A percentile compares a stretch with the other conserved stretches of the same genome.
phyloP scores from a whole-genome alignment of 2,329 filamentous ascomycete species.

The Truncatella angustata region DNA sequence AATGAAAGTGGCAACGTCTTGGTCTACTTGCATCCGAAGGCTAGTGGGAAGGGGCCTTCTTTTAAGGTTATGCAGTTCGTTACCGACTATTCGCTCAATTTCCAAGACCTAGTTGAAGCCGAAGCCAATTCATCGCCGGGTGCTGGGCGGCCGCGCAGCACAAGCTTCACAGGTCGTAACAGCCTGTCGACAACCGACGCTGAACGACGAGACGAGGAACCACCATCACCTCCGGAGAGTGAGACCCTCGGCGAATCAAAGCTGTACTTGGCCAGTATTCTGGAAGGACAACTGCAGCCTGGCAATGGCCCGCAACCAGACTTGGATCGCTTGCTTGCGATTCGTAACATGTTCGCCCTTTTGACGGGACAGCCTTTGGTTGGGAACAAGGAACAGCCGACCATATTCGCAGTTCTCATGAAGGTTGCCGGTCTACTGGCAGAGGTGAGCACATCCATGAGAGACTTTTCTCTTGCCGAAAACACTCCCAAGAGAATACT shows the following conservation, averaged over 20 bases:
- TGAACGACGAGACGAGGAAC: slow-evolving; percentile 33
- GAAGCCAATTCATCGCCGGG: slow-evolving; percentile 35
- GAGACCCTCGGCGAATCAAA: slow-evolving; percentile 41
- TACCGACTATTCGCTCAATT: slow-evolving; percentile 52
- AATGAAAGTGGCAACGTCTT: slow-evolving; percentile 57
- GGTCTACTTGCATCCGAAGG: slow-evolving; percentile 55
- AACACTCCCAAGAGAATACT: too few species aligned
- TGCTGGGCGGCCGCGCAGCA: slow-evolving; percentile 31
- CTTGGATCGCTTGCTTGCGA: slow-evolving; percentile 54
- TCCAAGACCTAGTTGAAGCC: slow-evolving; percentile 50
- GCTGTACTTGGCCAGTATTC: slow-evolving; percentile 53
- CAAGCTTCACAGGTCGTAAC: slow-evolving; percentile 47
- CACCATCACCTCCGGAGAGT: slow-evolving; percentile 35
- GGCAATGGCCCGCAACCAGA: slow-evolving; percentile 34
- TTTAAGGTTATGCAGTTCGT: slow-evolving; percentile 59
- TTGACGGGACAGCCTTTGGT: slow-evolving; percentile 63
- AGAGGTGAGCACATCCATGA: slow-evolving; percentile 33
- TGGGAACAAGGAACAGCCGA: slow-evolving; percentile 51
- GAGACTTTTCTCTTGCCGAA: too few species aligned
- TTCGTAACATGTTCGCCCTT: slow-evolving; percentile 66
- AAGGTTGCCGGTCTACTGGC: slow-evolving; percentile 52
- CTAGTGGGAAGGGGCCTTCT: slow-evolving; percentile 50
- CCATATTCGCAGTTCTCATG: slow-evolving; percentile 53
- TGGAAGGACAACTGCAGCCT: slow-evolving; percentile 33
- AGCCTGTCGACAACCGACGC: slow-evolving; percentile 51